Conservation (phyloP, 768 basidiomycete species). For the Leccinum aurantiacum region DNA sequence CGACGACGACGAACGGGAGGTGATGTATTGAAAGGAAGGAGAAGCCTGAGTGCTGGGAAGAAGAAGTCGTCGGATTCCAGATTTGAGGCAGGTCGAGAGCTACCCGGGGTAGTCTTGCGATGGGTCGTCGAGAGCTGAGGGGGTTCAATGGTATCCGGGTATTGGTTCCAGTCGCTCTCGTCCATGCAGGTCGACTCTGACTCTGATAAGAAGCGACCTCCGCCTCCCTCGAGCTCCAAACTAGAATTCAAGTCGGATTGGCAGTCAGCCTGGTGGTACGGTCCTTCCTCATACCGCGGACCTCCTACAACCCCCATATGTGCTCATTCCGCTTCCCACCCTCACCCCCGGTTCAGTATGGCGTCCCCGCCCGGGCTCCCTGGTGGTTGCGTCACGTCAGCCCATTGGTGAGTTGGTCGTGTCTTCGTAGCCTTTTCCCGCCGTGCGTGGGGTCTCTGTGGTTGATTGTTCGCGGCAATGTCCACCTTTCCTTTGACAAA, state of each 20-base stretch:
- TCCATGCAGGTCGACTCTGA: neutral
- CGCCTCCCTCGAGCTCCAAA: conserved; percentile 3
- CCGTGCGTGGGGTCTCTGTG: neutral
- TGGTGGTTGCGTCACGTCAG: conserved; percentile 4
- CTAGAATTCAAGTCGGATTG: conserved; percentile 13
- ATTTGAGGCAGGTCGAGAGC: neutral
- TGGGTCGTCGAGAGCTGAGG: neutral
- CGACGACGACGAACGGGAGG: too few species aligned
- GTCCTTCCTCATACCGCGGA: conserved; percentile 9
- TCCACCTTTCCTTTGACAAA: neutral
- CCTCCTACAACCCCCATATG: conserved; percentile 2
- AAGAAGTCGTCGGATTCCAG: too few species aligned
- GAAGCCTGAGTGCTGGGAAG: too few species aligned
- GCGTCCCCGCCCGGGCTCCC: conserved; percentile 17
- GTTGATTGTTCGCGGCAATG: conserved; percentile 3
- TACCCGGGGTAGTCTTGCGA: conserved; percentile 12
- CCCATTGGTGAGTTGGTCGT: conserved; percentile 19
- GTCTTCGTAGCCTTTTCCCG: conserved; percentile 2
- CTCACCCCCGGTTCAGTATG: conserved; percentile 12
- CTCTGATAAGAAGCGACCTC: conserved; percentile 1
- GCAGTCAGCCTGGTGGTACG: conserved; percentile 11
- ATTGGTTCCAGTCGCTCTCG: neutral
- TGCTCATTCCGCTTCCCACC: conserved; percentile 14
- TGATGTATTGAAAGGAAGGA: too few species aligned
- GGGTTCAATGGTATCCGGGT: conserved; percentile 20